Conservation (phyloP, 2,329 filamentous ascomycete species). For the Plectosphaerella sp. region DNA sequence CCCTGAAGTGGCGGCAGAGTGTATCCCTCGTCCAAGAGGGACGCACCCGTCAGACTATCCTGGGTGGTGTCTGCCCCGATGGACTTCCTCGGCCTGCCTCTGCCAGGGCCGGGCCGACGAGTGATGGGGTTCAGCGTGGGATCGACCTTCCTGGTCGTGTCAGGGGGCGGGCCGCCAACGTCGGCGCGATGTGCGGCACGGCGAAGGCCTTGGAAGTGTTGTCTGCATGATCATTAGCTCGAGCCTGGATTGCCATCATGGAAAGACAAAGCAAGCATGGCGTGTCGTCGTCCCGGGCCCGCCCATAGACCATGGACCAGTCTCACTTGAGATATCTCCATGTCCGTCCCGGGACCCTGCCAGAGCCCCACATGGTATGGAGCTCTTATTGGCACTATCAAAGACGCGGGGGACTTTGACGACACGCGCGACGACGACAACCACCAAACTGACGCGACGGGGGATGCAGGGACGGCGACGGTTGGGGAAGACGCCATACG, state of each 20-base stretch:
- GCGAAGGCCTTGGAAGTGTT: slow-evolving; percentile 58
- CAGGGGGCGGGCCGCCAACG: slow-evolving; percentile 24
- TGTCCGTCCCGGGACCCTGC: not conserved
- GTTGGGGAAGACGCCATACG: not conserved
- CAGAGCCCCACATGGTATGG: not conserved
- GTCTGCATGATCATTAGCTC: slow-evolving; percentile 29
- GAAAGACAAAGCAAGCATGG: not conserved
- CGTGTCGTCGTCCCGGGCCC: not conserved
- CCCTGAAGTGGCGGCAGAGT: slow-evolving; percentile 6
- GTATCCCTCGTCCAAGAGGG: too few relatives aligned
- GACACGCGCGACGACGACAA: not conserved
- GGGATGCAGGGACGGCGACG: not conserved
- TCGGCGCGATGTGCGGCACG: slow-evolving; percentile 51
- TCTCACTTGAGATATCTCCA: not conserved
- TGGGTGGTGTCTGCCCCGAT: slow-evolving; percentile 13
- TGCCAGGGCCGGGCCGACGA: slow-evolving; percentile 53
- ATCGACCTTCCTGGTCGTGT: slow-evolving; percentile 36
- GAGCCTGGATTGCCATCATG: not conserved
- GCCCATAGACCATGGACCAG: not conserved
- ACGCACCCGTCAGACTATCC: too few relatives aligned
- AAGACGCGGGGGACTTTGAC: not conserved
- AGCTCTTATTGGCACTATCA: not conserved
- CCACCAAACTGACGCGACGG: not conserved
- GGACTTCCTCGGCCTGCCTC: slow-evolving; percentile 48
- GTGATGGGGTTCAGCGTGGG: slow-evolving; percentile 55